Conservation (phyloP, 352 stramenopile species). For the Phytophthora foliorum region DNA sequence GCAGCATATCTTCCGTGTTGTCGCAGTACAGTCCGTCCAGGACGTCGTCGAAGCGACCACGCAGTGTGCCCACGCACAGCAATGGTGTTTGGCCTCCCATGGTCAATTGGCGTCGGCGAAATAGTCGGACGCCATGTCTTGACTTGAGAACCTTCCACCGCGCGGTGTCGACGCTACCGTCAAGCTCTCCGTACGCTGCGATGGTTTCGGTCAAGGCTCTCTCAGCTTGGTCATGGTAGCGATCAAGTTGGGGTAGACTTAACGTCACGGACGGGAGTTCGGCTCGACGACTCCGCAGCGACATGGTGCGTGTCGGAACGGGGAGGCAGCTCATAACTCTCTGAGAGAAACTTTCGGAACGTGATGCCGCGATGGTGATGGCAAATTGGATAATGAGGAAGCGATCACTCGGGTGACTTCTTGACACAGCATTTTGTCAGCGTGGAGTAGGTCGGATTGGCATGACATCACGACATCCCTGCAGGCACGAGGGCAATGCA, state of each 20-base stretch:
- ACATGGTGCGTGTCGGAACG: slow-evolving; percentile 38
- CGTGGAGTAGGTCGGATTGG: slow-evolving; percentile 20
- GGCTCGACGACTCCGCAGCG: slow-evolving; percentile 32
- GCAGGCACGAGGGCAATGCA: too few relatives aligned
- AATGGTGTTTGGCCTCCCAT: slow-evolving; percentile 23
- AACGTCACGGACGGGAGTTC: slow-evolving; percentile 24
- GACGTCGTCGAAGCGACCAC: slow-evolving; percentile 54
- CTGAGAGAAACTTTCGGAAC: slow-evolving; percentile 6
- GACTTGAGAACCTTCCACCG: slow-evolving; percentile 46
- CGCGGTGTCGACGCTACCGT: slow-evolving; percentile 32
- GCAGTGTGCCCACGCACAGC: slow-evolving; percentile 42
- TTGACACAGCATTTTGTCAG: not conserved
- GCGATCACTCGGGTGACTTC: too few relatives aligned
- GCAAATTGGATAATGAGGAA: slow-evolving; percentile 34
- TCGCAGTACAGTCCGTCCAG: slow-evolving; percentile 53
- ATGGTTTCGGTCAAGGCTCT: slow-evolving; percentile 46
- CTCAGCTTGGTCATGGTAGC: slow-evolving; percentile 48
- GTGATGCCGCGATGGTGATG: slow-evolving; percentile 7
- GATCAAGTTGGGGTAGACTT: slow-evolving; percentile 43
- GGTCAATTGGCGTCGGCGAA: slow-evolving; percentile 34
- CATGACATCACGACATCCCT: not conserved
- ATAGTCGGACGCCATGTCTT: slow-evolving; percentile 38
- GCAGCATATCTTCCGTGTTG: slow-evolving; percentile 52
- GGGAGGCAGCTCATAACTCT: slow-evolving; percentile 9
- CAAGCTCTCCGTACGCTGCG: slow-evolving; percentile 36